These are phyloP conservation scores for Solanum hybrid DNA, from an alignment of 305 asterid species.

Conservation along the genomic window DNA sequence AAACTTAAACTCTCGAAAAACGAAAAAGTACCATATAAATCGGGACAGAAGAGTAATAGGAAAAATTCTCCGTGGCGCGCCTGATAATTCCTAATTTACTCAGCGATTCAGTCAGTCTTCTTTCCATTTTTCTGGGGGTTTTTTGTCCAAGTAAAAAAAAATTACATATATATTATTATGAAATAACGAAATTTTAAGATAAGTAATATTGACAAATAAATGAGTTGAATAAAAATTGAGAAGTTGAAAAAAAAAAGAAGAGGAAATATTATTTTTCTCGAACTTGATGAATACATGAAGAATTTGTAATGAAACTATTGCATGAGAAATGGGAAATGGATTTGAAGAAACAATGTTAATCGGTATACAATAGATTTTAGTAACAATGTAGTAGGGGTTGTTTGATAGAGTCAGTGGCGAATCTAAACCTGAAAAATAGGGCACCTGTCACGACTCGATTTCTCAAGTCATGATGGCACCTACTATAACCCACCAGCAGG, in stretches of 20 bases:
- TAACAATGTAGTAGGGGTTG: too few species aligned
- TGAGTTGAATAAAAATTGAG: background rate
- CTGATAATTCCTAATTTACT: background rate
- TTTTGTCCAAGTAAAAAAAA: background rate
- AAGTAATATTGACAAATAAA: background rate
- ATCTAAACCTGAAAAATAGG: too few species aligned
- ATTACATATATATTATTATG: background rate
- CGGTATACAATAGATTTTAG: background rate
- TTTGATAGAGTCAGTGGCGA: too few species aligned
- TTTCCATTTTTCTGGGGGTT: background rate
- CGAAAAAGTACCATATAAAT: too few species aligned
- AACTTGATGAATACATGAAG: background rate
- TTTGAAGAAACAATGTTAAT: rapidly evolving
- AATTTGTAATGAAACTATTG: background rate
- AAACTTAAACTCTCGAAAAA: too few species aligned
- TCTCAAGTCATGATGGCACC: too few species aligned
- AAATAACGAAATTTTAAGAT: background rate
- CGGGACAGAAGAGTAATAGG: background rate
- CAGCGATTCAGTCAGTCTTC: background rate
- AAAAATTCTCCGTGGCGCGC: background rate
- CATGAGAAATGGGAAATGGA: background rate
- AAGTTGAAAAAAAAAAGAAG: background rate
- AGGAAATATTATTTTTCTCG: background rate
- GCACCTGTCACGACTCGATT: too few species aligned
- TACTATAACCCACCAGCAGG: too few species aligned